Evolutionary conservation across 2,329 filamentous ascomycete genomes (phyloP).

Genomic region (Plectosphaerella plurivora): DNA sequence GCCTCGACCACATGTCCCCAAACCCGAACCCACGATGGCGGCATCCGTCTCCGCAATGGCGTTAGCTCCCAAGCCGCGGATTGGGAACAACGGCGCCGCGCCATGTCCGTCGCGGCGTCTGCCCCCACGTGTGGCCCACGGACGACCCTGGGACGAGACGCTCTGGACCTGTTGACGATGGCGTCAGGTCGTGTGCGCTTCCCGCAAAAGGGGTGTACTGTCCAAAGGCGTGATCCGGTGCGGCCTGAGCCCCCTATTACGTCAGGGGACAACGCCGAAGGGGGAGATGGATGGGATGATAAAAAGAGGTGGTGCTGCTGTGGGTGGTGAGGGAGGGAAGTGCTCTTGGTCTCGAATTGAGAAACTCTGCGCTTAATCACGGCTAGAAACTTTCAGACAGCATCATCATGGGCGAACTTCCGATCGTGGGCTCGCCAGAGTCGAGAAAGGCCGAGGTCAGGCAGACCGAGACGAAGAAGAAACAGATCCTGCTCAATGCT

Average conservation of each 20-base stretch:
- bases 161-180: not conserved
- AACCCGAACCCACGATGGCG: slow-evolving; percentile 4
- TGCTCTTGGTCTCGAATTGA: too few species aligned
- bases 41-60: slow-evolving; percentile 8
- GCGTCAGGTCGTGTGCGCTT: not conserved
- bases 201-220: not conserved
- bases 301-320: not conserved
- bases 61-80: slow-evolving; percentile 6
- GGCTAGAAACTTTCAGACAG: not conserved
- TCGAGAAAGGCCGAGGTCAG: not conserved
- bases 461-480: slow-evolving; percentile 2
- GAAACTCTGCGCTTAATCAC: too few species aligned
- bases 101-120: slow-evolving; percentile 8
- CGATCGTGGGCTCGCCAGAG: not conserved
- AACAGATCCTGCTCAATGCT: slow-evolving; percentile 53
- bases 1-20: not conserved
- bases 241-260: not conserved
- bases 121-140: slow-evolving; percentile 7
- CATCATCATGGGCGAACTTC: not conserved
- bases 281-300: not conserved
- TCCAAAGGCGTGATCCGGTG: not conserved
- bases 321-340: too few species aligned
- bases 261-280: not conserved
- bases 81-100: slow-evolving; percentile 5
- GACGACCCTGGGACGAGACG: slow-evolving; percentile 7